A percentile compares a stretch with the other conserved stretches of the same genome.
These are phyloP conservation scores for Fremontodendron californicum DNA, from an alignment of 345 rosid genomes.

Conservation along the genomic window DNA sequence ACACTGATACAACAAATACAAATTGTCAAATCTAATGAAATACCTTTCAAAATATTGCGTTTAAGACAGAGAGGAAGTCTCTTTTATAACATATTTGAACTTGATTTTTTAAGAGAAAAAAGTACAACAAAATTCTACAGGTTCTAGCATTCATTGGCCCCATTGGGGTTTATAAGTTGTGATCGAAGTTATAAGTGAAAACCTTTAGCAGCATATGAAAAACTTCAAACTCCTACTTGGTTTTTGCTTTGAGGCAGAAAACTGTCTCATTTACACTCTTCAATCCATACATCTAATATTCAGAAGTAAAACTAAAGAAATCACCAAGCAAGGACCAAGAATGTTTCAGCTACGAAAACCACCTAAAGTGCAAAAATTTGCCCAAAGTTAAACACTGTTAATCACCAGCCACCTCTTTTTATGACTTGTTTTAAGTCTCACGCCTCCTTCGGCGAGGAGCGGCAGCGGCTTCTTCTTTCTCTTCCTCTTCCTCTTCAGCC, in stretches of 20 bases:
- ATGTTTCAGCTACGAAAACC: conserved; percentile 23
- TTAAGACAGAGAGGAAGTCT: no score
- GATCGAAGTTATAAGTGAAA: no score
- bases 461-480: conserved; percentile 34
- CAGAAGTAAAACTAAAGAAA: conserved; percentile 17
- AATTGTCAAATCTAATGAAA: no score
- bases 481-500: conserved; percentile 37
- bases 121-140: no score
- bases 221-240: background rate
- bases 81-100: no score
- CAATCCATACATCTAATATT: conserved; percentile 11
- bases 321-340: background rate
- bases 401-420: background rate
- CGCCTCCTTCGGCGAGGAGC: conserved; percentile 65
- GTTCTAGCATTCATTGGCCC: no score
- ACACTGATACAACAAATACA: no score
- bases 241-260: background rate
- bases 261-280: conserved; percentile 35
- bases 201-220: background rate
- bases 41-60: no score
- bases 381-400: conserved; percentile 22
- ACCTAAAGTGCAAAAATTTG: conserved; percentile 25
- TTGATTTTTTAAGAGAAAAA: no score
- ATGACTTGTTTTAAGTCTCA: conserved; percentile 33
- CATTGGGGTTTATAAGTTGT: background rate